Conservation (phyloP, 225 moss, liverwort and hornwort genomes). For the Takakia lepidozioides region DNA sequence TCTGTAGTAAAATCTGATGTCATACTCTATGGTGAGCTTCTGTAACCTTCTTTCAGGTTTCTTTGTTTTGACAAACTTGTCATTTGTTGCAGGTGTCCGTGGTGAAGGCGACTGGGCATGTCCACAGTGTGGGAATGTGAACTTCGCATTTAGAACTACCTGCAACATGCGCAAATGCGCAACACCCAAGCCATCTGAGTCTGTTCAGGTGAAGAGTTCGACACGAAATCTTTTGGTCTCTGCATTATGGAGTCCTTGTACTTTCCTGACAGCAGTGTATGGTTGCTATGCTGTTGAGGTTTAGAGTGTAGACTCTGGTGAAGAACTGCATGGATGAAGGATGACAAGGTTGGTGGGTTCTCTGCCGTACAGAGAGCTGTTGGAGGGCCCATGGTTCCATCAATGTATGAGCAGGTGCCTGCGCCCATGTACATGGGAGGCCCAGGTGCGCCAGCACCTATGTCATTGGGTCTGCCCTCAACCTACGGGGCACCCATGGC, state of each 20-base stretch:
- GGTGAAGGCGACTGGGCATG: slow-evolving; percentile 99
- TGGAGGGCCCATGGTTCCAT: slow-evolving; percentile 76
- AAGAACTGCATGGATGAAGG: no score
- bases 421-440: slow-evolving; percentile 99
- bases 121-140: slow-evolving; percentile 97
- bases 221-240: no score
- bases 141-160: slow-evolving; percentile 98
- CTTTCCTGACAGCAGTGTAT: no score
- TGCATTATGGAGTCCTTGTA: no score
- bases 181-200: slow-evolving; percentile 86
- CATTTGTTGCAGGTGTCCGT: slow-evolving; percentile 38
- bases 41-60: no score
- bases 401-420: slow-evolving; percentile 88
- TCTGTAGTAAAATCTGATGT: background rate
- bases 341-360: no score
- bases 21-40: background rate
- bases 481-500: slow-evolving; percentile 92
- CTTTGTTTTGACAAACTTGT: slow-evolving; percentile 21
- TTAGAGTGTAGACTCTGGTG: no score
- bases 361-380: slow-evolving; percentile 63
- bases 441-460: slow-evolving; percentile 91
- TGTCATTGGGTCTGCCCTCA: slow-evolving; percentile 83
- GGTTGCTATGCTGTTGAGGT: no score
- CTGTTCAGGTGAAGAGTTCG: slow-evolving; percentile 60
- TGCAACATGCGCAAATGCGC: slow-evolving; percentile 99